Base-by-base conservation (phyloP, 2,329 filamentous ascomycete genomes). In the Sarocladiaceae sp. region DNA sequence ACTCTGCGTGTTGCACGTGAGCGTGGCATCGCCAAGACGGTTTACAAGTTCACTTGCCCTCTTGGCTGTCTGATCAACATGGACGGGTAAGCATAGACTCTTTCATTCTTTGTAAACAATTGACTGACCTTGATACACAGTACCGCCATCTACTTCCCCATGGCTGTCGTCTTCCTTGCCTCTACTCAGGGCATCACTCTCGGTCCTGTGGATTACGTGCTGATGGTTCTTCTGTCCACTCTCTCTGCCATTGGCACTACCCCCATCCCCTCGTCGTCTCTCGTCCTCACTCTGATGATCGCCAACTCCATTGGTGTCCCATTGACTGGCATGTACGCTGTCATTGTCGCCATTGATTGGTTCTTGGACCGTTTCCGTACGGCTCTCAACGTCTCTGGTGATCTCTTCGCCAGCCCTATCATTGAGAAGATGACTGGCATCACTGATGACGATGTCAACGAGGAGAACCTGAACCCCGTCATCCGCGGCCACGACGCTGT, bases 351-450 rank as follows among this genome's bases (percentile, higher is more conserved):
- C 22, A 78, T 79, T 40, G 76, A 79, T 56, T 80, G 76, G 77
- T 73, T 80, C 61, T 65, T 79, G n/a, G 77, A 80, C 62, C 73
- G 77, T 25, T 80, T 80, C 69, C 68, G 77, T 13, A 80, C 77
- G 0, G 70, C 72, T 3, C 59, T 73, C 51, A 80, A 80, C 54
- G 76, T 80, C 39, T 72, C 68, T 31, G 73, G 74, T n/a, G 77
- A 80, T 59, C 55, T 77, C 1, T 78, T 71, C 7, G 63, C 60
- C 7, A 26, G 35, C 13, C 60, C 54, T 50, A 54, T 63, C 48
- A 50, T 65, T 36, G 55, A 53, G 25, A 63, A 62, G 56, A 55
- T 58, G 57, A 64, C 62, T 6, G 47, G 50, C 0, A 64, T 65
- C 3, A 55, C 56, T 17, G 62, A 63, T 2, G 52, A 52, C 1